Conservation (phyloP, 176 grass and related monocot genomes). For the Cenchrus americanus region DNA sequence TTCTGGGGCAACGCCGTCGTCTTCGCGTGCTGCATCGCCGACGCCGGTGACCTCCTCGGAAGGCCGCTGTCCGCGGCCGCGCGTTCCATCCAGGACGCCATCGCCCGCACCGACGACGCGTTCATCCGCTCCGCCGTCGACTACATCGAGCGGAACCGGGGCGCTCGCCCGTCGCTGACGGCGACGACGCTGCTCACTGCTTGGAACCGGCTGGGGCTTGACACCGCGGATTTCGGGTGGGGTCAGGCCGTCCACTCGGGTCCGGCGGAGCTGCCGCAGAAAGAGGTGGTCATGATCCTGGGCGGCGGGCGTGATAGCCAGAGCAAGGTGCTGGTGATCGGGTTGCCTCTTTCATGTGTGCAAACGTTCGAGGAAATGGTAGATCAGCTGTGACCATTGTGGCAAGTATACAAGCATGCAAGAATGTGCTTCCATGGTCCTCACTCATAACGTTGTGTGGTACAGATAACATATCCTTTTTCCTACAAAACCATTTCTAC, state of each 20-base stretch:
- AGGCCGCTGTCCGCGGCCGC: constrained; percentile 38
- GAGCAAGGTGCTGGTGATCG: constrained; percentile 40
- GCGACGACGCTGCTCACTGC: constrained; percentile 55
- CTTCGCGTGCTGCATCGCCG: constrained; percentile 52
- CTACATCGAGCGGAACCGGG: constrained; percentile 44
- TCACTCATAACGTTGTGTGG: too few relatives aligned
- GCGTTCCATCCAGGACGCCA: constrained; percentile 32
- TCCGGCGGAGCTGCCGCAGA: constrained; percentile 53
- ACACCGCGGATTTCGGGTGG: constrained; percentile 54
- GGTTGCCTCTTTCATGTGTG: constrained; percentile 56
- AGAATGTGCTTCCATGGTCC: too few relatives aligned
- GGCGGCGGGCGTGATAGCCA: constrained; percentile 33
- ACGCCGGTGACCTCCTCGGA: constrained; percentile 35
- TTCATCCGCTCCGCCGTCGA: constrained; percentile 65
- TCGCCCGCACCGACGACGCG: constrained; percentile 23
- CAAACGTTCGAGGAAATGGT: constrained; percentile 52
- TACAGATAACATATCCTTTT: too few relatives aligned
- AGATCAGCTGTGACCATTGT: background rate
- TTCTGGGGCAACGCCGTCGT: constrained; percentile 61
- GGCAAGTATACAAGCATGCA: too few relatives aligned
- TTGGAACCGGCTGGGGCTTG: constrained; percentile 53
- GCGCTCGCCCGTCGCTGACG: constrained; percentile 37
- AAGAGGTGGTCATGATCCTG: constrained; percentile 51
- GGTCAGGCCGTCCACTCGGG: constrained; percentile 43
- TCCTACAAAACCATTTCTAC: too few relatives aligned